Evolutionary conservation across 805 yeast genomes (phyloP).

Genomic region (Candida sphagnicola): DNA sequence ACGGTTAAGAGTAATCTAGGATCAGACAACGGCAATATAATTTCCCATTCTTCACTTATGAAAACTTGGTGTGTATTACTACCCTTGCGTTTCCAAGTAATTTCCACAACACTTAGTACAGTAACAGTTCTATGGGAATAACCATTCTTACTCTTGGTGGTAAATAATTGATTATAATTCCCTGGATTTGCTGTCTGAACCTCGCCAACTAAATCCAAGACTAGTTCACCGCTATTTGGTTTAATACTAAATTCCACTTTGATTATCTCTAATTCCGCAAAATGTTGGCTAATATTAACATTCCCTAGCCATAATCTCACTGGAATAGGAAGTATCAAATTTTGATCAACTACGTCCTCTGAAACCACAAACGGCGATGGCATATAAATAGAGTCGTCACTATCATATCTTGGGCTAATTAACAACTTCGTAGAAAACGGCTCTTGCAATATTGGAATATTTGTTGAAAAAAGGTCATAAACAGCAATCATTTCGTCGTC

Average conservation of each 20-base stretch:
- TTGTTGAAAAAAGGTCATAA: slow-evolving; percentile 19
- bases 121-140: slow-evolving; percentile 36
- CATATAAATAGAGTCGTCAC: slow-evolving; percentile 23
- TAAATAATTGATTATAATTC: slow-evolving; percentile 18
- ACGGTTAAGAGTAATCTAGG: slow-evolving; percentile 60
- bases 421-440: slow-evolving; percentile 20
- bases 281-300: slow-evolving; percentile 7
- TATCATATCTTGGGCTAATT: slow-evolving; percentile 25
- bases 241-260: slow-evolving; percentile 16
- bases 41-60: slow-evolving; percentile 42
- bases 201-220: slow-evolving; percentile 12
- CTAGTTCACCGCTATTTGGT: slow-evolving; percentile 24
- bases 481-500: slow-evolving; percentile 14
- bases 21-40: slow-evolving; percentile 59
- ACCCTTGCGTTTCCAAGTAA: slow-evolving; percentile 32
- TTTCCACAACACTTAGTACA: slow-evolving; percentile 17
- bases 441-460: slow-evolving; percentile 19
- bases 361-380: slow-evolving; percentile 33
- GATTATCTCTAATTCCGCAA: slow-evolving; percentile 11
- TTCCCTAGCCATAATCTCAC: slow-evolving; percentile 29
- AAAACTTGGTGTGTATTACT: slow-evolving; percentile 22
- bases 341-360: slow-evolving; percentile 9
- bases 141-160: slow-evolving; percentile 35
- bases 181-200: background rate
- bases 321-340: slow-evolving; percentile 24